A percentile compares a stretch with the other conserved stretches of the same genome.
Conservation (phyloP, 331 rosid genomes). For the Pyracantha coccinea region DNA sequence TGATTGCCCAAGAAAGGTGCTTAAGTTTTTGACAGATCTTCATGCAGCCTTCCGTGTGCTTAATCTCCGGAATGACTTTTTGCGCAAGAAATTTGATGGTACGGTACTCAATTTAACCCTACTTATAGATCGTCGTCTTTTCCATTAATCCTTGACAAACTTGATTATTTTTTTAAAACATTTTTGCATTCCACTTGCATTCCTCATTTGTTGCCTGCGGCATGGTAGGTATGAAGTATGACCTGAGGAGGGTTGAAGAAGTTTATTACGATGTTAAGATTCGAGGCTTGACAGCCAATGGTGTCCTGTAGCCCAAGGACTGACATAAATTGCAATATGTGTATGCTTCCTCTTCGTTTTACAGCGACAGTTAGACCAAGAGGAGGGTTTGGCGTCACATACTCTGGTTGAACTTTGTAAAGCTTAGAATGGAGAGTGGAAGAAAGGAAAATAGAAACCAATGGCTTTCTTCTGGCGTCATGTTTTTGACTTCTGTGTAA, state of each 20-base stretch:
- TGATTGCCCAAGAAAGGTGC: constrained; percentile 87
- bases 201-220: constrained; percentile 11
- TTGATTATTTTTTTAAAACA: neutral
- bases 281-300: constrained; percentile 64
- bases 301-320: constrained; percentile 27
- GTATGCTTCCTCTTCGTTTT: neutral
- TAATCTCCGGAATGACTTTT: constrained; percentile 88
- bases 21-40: constrained; percentile 83
- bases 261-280: constrained; percentile 93
- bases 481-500: neutral
- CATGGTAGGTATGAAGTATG: constrained; percentile 99
- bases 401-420: neutral
- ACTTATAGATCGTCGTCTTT: neutral
- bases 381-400: neutral
- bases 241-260: constrained; percentile 81
- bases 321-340: constrained; percentile 5
- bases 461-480: neutral
- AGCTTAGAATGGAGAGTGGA: neutral
- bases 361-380: neutral
- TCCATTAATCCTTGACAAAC: neutral
- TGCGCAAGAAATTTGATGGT: constrained; percentile 95
- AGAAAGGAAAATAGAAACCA: neutral
- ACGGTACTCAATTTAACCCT: neutral
- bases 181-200: constrained; percentile 2
- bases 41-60: constrained; percentile 92